Evolutionary conservation across 129 eudicot genomes (phyloP).

Genomic region (Saposhnikovia divaricata): DNA sequence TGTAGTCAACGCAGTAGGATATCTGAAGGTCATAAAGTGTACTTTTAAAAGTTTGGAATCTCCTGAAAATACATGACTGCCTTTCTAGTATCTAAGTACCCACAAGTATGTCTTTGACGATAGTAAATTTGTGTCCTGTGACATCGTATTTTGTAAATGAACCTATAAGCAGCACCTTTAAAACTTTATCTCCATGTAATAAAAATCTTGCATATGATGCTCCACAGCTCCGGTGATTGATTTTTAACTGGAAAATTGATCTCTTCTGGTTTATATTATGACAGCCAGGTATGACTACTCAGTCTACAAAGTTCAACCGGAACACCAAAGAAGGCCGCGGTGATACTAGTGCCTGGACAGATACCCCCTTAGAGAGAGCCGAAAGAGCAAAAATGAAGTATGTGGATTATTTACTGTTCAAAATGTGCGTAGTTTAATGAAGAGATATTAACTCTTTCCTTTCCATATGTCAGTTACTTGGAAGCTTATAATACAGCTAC

Average conservation of each 20-base stretch:
- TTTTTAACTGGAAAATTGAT: neutral
- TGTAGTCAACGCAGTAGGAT: neutral
- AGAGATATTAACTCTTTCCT: neutral
- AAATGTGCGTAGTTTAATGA: neutral
- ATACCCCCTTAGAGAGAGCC: slow-evolving; percentile 84
- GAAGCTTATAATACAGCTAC: slow-evolving; percentile 93
- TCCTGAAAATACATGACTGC: neutral
- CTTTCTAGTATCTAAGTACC: neutral
- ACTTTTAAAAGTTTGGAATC: neutral
- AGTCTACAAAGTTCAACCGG: slow-evolving; percentile 66
- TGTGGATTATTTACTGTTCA: slow-evolving; percentile 5
- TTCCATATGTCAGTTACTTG: slow-evolving; percentile 50
- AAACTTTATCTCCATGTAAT: neutral
- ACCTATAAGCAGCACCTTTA: neutral
- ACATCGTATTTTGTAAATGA: neutral
- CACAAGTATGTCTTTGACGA: neutral
- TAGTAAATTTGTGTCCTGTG: neutral
- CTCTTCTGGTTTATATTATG: neutral
- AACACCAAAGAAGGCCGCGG: slow-evolving; percentile 90
- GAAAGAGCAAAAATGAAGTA: slow-evolving; percentile 95
- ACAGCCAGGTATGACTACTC: slow-evolving; percentile 75
- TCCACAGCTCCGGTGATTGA: neutral
- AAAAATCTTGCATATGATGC: neutral
- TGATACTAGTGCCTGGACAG: slow-evolving; percentile 98
- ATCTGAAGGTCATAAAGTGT: neutral